Base-by-base conservation (phyloP, 371 early-diverging fungal species). In the Mucor circinelloides region DNA sequence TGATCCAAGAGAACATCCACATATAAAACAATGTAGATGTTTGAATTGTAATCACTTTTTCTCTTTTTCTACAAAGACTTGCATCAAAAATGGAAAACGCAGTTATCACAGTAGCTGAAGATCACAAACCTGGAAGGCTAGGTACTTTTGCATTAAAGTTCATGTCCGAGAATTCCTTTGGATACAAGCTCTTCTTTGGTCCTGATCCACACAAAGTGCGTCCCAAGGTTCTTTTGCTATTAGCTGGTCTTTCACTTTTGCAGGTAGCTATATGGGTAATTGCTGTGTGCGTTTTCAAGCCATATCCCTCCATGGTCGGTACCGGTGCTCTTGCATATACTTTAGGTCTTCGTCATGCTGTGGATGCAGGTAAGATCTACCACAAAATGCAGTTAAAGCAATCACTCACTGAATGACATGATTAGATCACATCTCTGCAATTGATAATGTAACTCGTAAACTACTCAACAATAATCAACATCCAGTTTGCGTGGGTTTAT, bases 371-470 rank as follows among this genome's bases (percentile, higher is more conserved):
- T 77, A 73, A 69, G 30, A 27, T 30, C 17, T 31, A n/a, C 23
- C 17, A 4, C 9, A 58, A n/a, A 19, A 52, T 9, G 30, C 23
- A 55, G 23, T 50, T 15, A n/a, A n/a, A n/a, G n/a, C n/a, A n/a
- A 10, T 13, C 8, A 10, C 27, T 17, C 6, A 15, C n/a, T 30
- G 13, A 27, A 13, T 30, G 3, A 30, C 17, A 4, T 2, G 3
- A 0, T 21, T 36, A 77, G 91, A 91, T 69, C 90, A 90, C 66
- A 85, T 91, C n/a, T 86, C 90, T 6, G 90, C 91, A 6, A 91
- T 91, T 67, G 91, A 91, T 66, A 90, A 89, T 68, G 89, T 89
- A 3, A 90, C 90, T 10, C 78, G 91, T 23, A 84, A 85, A 46
- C 69, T 91, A n/a, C 72, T 89, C 6, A 74, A 72, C 28, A 75